Conservation (phyloP, 2,329 filamentous ascomycete genomes). For the Diaporthe nobilis region DNA sequence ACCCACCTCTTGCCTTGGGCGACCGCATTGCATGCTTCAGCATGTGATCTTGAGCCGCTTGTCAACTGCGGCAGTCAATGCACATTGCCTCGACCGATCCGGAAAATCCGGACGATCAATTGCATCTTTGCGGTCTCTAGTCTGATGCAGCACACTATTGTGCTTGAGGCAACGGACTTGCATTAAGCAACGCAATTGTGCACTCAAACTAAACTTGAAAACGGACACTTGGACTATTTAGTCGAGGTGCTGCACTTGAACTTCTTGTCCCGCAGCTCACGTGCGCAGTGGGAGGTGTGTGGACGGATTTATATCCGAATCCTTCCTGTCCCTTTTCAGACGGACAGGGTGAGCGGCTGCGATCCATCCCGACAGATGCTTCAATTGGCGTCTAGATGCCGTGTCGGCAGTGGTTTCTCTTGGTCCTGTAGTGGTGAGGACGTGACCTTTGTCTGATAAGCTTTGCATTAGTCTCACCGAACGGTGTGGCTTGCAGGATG, state of each 20-base stretch:
- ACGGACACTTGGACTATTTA: background rate
- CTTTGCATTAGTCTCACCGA: constrained; percentile 17
- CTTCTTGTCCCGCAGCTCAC: constrained; percentile 6
- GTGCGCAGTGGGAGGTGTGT: background rate
- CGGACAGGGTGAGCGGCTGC: background rate
- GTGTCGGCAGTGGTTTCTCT: constrained; percentile 6
- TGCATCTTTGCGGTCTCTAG: background rate
- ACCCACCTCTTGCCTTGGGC: background rate
- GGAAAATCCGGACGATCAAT: background rate
- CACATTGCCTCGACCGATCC: background rate
- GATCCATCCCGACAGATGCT: background rate
- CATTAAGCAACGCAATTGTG: background rate
- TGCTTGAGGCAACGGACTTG: background rate
- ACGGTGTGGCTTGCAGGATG: constrained; percentile 38
- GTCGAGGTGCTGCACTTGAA: background rate
- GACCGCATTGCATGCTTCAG: constrained; percentile 13
- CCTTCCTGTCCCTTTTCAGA: constrained; percentile 5
- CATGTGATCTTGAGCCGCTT: constrained; percentile 20
- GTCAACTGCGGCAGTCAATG: constrained; percentile 10
- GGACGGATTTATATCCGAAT: background rate
- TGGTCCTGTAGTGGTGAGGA: background rate
- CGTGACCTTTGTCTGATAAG: background rate
- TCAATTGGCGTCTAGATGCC: background rate
- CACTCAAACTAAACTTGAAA: background rate
- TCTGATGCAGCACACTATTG: background rate